Percentiles rank a stretch among this genome's conserved stretches.
Evolutionary conservation across 2,329 filamentous ascomycete species (phyloP).

Genomic region (Paracamarosporium sp.): DNA sequence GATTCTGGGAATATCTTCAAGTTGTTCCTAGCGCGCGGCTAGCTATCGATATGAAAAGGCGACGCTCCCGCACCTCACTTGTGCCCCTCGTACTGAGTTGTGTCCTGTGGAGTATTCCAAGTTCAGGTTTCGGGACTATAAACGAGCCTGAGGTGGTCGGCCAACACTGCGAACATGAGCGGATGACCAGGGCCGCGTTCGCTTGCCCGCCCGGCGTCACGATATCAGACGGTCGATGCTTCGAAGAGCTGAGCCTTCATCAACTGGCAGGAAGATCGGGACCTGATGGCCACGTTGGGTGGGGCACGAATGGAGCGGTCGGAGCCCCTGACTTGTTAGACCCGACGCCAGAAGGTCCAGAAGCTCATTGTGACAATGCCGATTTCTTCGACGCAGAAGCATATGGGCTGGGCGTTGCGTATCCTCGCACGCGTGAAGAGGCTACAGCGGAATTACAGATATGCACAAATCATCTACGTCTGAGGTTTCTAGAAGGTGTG

Average conservation of each 20-base stretch:
- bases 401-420: slow-evolving; percentile 16
- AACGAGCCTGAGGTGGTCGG: slow-evolving; percentile 28
- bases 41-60: slow-evolving; percentile 4
- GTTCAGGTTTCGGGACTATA: slow-evolving; percentile 26
- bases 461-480: slow-evolving; percentile 26
- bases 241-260: slow-evolving; percentile 26
- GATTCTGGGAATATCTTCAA: background rate
- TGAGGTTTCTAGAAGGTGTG: slow-evolving; percentile 22
- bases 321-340: slow-evolving; percentile 33
- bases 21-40: slow-evolving; percentile 1
- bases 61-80: background rate
- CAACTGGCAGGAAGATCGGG: slow-evolving; percentile 29
- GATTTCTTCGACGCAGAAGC: slow-evolving; percentile 28
- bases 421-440: slow-evolving; percentile 26
- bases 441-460: slow-evolving; percentile 27
- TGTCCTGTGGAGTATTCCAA: background rate
- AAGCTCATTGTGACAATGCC: slow-evolving; percentile 35
- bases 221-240: slow-evolving; percentile 28
- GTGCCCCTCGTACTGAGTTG: background rate
- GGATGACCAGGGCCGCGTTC: slow-evolving; percentile 29
- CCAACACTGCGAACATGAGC: slow-evolving; percentile 34
- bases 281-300: slow-evolving; percentile 22
- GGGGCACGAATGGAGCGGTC: slow-evolving; percentile 30
- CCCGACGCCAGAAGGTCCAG: slow-evolving; percentile 28
- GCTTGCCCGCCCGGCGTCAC: slow-evolving; percentile 17